A percentile compares a stretch with the other conserved stretches of the same genome.
Conservation (phyloP, 2,329 filamentous ascomycete species). For the Immersiporthe knoxdaviesiana region DNA sequence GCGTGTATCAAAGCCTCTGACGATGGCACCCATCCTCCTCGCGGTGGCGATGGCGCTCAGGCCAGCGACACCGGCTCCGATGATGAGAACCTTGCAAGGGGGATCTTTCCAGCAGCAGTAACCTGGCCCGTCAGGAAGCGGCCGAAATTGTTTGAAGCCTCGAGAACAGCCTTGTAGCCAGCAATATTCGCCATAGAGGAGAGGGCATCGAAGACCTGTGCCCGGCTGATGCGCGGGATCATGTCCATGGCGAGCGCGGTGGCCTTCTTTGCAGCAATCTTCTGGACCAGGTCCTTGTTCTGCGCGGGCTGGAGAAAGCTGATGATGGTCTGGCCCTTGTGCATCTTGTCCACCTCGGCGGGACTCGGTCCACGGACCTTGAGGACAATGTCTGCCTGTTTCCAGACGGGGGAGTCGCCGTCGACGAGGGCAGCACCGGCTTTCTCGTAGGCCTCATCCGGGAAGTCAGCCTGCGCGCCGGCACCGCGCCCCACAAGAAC, state of each 20-base stretch:
- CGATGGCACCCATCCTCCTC: slow-evolving; percentile 83
- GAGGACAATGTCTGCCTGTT: slow-evolving; percentile 75
- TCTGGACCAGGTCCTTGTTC: slow-evolving; percentile 75
- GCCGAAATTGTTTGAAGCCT: slow-evolving; percentile 87
- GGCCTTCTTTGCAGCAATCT: slow-evolving; percentile 69
- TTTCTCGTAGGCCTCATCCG: slow-evolving; percentile 74
- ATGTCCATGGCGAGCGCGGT: slow-evolving; percentile 91
- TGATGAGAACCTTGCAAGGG: slow-evolving; percentile 89
- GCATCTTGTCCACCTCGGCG: slow-evolving; percentile 70
- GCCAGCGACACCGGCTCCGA: slow-evolving; percentile 87
- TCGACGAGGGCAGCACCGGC: slow-evolving; percentile 80
- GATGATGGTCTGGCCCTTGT: slow-evolving; percentile 73
- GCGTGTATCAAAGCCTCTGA: slow-evolving; percentile 88
- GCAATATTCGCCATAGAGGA: slow-evolving; percentile 95
- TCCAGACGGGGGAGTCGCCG: slow-evolving; percentile 68
- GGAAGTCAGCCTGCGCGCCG: slow-evolving; percentile 76
- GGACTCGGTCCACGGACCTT: slow-evolving; percentile 79
- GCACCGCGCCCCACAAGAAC: slow-evolving; percentile 81
- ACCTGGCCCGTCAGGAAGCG: slow-evolving; percentile 88
- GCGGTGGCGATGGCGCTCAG: slow-evolving; percentile 87
- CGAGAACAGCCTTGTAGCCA: slow-evolving; percentile 88
- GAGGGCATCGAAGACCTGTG: slow-evolving; percentile 85
- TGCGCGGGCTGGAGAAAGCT: slow-evolving; percentile 83
- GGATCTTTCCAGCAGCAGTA: slow-evolving; percentile 87
- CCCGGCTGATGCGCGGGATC: slow-evolving; percentile 86